Percentiles rank a stretch among this genome's conserved stretches.
These are phyloP conservation scores for Neonothopanus nambi DNA, from an alignment of 1,284 basidiomycete genomes.

Conservation along the genomic window DNA sequence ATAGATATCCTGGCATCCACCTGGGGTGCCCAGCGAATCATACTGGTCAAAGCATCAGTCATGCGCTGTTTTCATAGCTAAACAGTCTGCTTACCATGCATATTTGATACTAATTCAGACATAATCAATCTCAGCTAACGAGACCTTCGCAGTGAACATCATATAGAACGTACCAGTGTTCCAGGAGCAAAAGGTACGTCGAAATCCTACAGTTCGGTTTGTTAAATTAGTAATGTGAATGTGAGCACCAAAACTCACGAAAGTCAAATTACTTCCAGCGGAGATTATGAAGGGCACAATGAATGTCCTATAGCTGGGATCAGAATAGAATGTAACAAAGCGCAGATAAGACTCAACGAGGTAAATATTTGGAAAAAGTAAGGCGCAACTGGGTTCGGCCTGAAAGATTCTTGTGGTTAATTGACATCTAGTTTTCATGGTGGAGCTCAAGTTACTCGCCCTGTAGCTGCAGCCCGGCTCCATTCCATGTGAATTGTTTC, in stretches of 20 bases:
- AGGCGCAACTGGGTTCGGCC: constrained; percentile 47
- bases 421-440: constrained; percentile 2
- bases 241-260: constrained; percentile 31
- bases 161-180: constrained; percentile 37
- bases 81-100: constrained; percentile 42
- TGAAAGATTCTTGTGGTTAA: constrained; percentile 20
- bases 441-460: constrained; percentile 31
- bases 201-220: constrained; percentile 39
- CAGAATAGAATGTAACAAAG: not conserved
- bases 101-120: constrained; percentile 42
- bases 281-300: constrained; percentile 45
- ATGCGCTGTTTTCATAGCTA: not conserved
- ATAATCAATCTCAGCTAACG: not conserved
- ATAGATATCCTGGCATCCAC: constrained; percentile 49
- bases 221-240: not conserved
- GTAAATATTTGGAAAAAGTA: constrained; percentile 51
- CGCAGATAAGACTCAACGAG: constrained; percentile 32
- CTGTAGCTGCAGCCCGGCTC: constrained; percentile 35
- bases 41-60: constrained; percentile 30
- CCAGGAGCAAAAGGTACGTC: constrained; percentile 49
- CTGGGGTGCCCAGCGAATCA: constrained; percentile 41
- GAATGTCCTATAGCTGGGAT: constrained; percentile 31
- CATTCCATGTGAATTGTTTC: constrained; percentile 46
- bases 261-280: constrained; percentile 37
- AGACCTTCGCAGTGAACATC: not conserved